Conservation (phyloP, 176 grass and related monocot species). For the Tillandsia leiboldiana region DNA sequence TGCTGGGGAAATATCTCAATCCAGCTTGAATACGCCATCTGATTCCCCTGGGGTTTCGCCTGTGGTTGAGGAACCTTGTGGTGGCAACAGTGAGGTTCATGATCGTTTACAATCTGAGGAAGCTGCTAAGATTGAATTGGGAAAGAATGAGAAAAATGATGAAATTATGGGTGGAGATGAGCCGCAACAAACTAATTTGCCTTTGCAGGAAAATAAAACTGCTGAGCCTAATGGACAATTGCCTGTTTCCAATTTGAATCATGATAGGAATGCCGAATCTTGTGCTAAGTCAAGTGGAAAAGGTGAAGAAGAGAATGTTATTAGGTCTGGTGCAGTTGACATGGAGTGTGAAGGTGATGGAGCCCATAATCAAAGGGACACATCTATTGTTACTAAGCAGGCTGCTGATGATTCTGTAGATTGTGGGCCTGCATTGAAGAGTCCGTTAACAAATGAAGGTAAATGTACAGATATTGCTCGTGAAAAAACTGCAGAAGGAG, state of each 20-base stretch:
- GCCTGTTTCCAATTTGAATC: constrained; percentile 3
- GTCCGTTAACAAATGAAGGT: constrained; percentile 3
- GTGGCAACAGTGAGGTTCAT: constrained; percentile 18
- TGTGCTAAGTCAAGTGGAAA: constrained; percentile 17
- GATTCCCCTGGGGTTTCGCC: constrained; percentile 34
- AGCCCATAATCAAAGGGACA: constrained; percentile 1
- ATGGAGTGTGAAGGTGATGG: constrained; percentile 19
- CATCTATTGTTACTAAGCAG: neutral
- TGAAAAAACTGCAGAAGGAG: constrained; percentile 5
- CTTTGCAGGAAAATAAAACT: constrained; percentile 12
- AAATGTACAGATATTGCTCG: neutral
- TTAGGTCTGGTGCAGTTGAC: constrained; percentile 12
- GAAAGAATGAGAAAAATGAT: constrained; percentile 31
- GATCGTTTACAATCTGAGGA: constrained; percentile 17
- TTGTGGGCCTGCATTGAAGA: constrained; percentile 5
- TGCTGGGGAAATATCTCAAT: constrained; percentile 75
- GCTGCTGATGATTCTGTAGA: constrained; percentile 3
- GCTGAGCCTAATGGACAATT: neutral
- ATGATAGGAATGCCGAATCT: constrained; percentile 20
- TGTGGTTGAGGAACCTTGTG: constrained; percentile 26
- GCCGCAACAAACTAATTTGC: neutral
- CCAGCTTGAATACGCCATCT: constrained; percentile 45
- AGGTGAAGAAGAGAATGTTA: constrained; percentile 6
- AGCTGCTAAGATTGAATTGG: constrained; percentile 3
- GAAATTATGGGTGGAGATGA: constrained; percentile 29